These are phyloP conservation scores for Exophiala viscosa DNA, from an alignment of 2,329 filamentous ascomycete species.

Conservation along the genomic window DNA sequence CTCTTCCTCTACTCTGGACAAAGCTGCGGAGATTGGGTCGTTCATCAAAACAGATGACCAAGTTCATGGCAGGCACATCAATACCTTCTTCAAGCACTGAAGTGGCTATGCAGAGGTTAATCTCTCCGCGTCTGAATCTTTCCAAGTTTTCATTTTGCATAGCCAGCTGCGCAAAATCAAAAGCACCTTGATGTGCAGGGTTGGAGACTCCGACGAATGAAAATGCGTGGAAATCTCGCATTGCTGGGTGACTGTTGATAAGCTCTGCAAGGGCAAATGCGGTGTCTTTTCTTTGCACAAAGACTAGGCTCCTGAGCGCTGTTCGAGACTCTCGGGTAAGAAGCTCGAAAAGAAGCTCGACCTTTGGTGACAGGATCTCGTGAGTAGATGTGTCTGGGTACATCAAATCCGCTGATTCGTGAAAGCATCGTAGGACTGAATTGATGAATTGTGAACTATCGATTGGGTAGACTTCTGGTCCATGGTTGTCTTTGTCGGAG, in stretches of 20 bases:
- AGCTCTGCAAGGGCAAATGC: constrained; percentile 59
- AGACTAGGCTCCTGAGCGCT: constrained; percentile 60
- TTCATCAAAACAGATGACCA: constrained; percentile 62
- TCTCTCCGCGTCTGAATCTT: constrained; percentile 51
- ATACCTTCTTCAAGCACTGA: constrained; percentile 58
- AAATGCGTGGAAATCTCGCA: constrained; percentile 37
- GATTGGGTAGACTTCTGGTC: not conserved
- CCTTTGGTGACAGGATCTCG: constrained; percentile 45
- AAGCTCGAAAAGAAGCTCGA: constrained; percentile 54
- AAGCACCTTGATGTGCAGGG: constrained; percentile 38
- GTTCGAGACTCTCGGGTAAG: constrained; percentile 41
- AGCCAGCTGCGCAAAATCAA: constrained; percentile 48
- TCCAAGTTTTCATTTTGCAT: constrained; percentile 43
- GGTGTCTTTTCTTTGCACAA: constrained; percentile 61
- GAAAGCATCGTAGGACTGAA: constrained; percentile 10
- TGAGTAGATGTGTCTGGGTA: not conserved
- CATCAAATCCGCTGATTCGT: not conserved
- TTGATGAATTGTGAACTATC: constrained; percentile 7
- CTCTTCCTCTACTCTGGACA: constrained; percentile 62
- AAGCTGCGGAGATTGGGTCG: constrained; percentile 62
- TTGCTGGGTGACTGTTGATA: constrained; percentile 51
- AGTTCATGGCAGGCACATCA: constrained; percentile 60
- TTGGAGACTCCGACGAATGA: constrained; percentile 54
- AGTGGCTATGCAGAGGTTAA: constrained; percentile 57
- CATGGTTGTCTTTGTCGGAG: constrained; percentile 1